These are phyloP conservation scores for Teratosphaeria viscida DNA, from an alignment of 2,329 filamentous ascomycete genomes.

Conservation along the genomic window DNA sequence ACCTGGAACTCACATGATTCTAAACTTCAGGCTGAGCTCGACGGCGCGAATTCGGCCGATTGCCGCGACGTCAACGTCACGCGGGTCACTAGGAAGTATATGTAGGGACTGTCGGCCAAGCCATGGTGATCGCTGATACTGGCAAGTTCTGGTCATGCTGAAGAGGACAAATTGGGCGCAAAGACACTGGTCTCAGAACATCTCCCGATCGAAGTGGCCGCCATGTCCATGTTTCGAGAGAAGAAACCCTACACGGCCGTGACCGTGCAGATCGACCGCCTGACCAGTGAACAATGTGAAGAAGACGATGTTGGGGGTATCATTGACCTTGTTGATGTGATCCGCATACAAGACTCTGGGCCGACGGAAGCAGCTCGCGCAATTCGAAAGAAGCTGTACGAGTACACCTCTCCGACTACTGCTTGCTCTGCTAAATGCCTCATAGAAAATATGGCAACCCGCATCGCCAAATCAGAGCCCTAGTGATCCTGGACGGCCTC, in stretches of 20 bases:
- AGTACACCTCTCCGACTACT: constrained; percentile 1
- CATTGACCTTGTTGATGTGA: constrained; percentile 86
- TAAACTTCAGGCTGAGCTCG: not conserved
- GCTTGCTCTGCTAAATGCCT: not conserved
- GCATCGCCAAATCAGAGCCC: constrained; percentile 82
- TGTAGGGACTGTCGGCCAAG: not conserved
- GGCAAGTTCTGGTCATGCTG: not conserved
- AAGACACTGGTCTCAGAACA: not conserved
- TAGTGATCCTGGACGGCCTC: constrained; percentile 81
- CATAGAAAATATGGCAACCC: constrained; percentile 79
- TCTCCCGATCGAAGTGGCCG: not conserved
- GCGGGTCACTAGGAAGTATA: not conserved
- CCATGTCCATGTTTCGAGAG: constrained; percentile 1
- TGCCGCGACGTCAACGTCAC: not conserved
- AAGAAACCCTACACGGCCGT: constrained; percentile 88
- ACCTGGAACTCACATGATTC: too few relatives aligned
- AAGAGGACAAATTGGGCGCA: not conserved
- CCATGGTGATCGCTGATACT: not conserved
- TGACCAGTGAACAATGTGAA: constrained; percentile 81
- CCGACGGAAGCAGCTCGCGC: constrained; percentile 84
- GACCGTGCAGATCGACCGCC: constrained; percentile 80
- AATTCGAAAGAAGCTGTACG: constrained; percentile 84
- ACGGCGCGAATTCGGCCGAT: not conserved
- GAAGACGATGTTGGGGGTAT: constrained; percentile 88
- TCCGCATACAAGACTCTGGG: constrained; percentile 77